These are phyloP conservation scores for Exophiala lecanii-corni DNA, from an alignment of 2,329 filamentous ascomycete genomes.

Conservation along the genomic window DNA sequence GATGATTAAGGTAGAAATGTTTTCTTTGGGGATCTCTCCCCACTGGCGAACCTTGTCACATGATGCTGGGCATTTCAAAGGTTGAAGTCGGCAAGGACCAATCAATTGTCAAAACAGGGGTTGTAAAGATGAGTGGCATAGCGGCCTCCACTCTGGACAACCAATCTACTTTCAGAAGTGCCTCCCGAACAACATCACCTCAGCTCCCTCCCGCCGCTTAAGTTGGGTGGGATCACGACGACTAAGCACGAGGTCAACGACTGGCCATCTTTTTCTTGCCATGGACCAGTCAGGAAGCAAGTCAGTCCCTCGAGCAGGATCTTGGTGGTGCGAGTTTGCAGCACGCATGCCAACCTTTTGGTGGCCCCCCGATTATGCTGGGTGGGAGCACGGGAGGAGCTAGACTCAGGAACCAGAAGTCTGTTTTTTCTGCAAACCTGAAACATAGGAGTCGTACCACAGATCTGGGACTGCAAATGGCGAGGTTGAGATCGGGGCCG, in stretches of 20 bases:
- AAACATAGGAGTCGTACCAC: slow-evolving; percentile 15
- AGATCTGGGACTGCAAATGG: slow-evolving; percentile 22
- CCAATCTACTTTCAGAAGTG: slow-evolving; percentile 23
- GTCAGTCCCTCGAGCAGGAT: slow-evolving; percentile 7
- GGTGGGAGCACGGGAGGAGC: too few relatives aligned
- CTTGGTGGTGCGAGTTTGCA: too few relatives aligned
- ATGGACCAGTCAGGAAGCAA: slow-evolving; percentile 18
- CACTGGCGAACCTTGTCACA: slow-evolving; percentile 19
- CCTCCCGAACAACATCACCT: slow-evolving; percentile 20
- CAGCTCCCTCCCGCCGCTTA: slow-evolving; percentile 22
- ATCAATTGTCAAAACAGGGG: slow-evolving; percentile 22
- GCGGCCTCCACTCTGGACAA: slow-evolving; percentile 5
- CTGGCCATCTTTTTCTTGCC: slow-evolving; percentile 20
- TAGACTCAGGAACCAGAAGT: slow-evolving; percentile 5
- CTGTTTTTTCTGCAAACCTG: slow-evolving; percentile 6
- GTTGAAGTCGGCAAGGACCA: slow-evolving; percentile 6
- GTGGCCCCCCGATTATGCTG: too few relatives aligned
- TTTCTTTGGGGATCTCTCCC: too few relatives aligned
- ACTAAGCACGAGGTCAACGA: slow-evolving; percentile 14
- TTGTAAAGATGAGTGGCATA: slow-evolving; percentile 14
- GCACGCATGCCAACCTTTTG: too few relatives aligned
- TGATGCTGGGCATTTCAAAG: slow-evolving; percentile 14
- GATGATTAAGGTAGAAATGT: neutral
- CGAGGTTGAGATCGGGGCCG: slow-evolving; percentile 5
- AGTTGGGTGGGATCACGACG: slow-evolving; percentile 22